Evolutionary conservation across 164 flowering plant genomes (phyloP).

Genomic region (Nymphaea thermarum): DNA sequence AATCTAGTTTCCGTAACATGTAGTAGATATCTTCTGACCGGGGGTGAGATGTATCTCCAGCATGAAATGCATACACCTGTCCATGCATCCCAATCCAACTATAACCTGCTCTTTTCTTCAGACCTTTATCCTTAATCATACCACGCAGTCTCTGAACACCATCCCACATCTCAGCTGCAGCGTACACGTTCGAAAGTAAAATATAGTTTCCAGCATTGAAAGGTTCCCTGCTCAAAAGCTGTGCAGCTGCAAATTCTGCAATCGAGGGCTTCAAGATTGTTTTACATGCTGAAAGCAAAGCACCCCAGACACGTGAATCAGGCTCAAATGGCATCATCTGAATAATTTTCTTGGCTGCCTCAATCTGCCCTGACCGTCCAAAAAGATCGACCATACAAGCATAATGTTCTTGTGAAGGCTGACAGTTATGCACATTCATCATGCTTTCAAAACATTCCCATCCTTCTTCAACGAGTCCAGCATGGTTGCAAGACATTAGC

Average conservation of each 20-base stretch:
- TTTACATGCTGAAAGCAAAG: slow-evolving; percentile 50
- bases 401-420: slow-evolving; percentile 53
- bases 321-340: slow-evolving; percentile 35
- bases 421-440: slow-evolving; percentile 23
- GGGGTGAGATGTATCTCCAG: slow-evolving; percentile 44
- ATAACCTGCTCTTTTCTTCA: slow-evolving; percentile 46
- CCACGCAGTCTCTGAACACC: slow-evolving; percentile 41
- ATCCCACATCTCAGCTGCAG: slow-evolving; percentile 57
- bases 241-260: slow-evolving; percentile 39
- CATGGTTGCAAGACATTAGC: slow-evolving; percentile 50
- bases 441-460: slow-evolving; percentile 37
- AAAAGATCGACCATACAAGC: slow-evolving; percentile 64
- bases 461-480: slow-evolving; percentile 46
- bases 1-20: slow-evolving; percentile 20
- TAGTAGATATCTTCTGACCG: slow-evolving; percentile 25
- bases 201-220: slow-evolving; percentile 56
- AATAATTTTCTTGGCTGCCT: slow-evolving; percentile 38
- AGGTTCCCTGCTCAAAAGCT: slow-evolving; percentile 41
- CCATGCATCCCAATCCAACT: slow-evolving; percentile 57
- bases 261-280: slow-evolving; percentile 20
- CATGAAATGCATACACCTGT: slow-evolving; percentile 37
- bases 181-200: slow-evolving; percentile 49
- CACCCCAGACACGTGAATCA: slow-evolving; percentile 48
- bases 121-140: slow-evolving; percentile 31
- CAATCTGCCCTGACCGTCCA: slow-evolving; percentile 37